Percentiles rank a stretch among this genome's conserved stretches.
phyloP scores from a whole-genome alignment of 1,139 yeast genomes.

The Groenewaldozyma auringiensis region DNA sequence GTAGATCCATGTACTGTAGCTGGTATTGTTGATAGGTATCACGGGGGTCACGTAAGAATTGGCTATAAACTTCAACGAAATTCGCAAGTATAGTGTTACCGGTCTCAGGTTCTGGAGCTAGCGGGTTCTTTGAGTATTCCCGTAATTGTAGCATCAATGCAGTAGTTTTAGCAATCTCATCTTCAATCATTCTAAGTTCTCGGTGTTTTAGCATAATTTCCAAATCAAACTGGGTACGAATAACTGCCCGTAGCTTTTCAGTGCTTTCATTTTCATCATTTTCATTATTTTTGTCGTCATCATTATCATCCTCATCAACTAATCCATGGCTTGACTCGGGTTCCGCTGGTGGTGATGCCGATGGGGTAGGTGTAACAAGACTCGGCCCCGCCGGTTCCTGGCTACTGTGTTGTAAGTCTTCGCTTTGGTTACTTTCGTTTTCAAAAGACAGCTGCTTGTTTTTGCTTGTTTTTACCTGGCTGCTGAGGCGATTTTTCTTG shows the following conservation, averaged over 20 bases:
- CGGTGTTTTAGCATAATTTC: slow-evolving; percentile 66
- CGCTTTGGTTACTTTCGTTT: no score
- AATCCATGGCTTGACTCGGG: no score
- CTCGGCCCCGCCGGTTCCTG: slow-evolving; percentile 8
- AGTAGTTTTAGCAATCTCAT: slow-evolving; percentile 59
- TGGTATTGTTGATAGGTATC: slow-evolving; percentile 1
- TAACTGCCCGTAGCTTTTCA: slow-evolving; percentile 18
- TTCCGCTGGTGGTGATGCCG: slow-evolving; percentile 10
- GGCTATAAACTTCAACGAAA: slow-evolving; percentile 43
- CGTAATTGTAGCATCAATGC: slow-evolving; percentile 41
- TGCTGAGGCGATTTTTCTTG: no score
- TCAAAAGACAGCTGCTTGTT: no score
- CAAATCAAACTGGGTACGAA: slow-evolving; percentile 48
- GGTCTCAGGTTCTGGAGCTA: slow-evolving; percentile 38
- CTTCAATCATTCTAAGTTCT: slow-evolving; percentile 51
- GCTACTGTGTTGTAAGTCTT: no score
- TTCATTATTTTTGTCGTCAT: neutral
- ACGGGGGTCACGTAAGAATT: slow-evolving; percentile 18
- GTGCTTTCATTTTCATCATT: neutral
- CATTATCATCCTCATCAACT: slow-evolving; percentile 2
- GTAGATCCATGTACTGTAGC: neutral
- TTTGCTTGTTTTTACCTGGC: no score
- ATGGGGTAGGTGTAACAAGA: slow-evolving; percentile 12
- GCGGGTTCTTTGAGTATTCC: slow-evolving; percentile 15
- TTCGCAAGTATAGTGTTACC: slow-evolving; percentile 25